phyloP scores from a whole-genome alignment of 2,329 filamentous ascomycete genomes.

The Aphanoascus verrucosus region DNA sequence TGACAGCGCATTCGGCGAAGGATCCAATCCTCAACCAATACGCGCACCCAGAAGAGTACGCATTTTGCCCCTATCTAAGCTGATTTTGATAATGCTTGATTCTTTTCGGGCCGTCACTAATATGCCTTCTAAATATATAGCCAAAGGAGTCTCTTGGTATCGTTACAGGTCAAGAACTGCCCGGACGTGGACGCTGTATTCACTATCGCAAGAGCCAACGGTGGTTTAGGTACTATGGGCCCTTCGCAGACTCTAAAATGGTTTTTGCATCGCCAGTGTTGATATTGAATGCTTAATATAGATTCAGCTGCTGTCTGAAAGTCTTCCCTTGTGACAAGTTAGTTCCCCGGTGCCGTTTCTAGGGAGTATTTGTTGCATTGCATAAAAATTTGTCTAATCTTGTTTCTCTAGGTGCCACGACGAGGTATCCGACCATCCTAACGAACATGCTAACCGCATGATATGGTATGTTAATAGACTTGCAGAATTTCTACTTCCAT shows the following conservation, averaged over 20 bases:
- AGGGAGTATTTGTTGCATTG: neutral
- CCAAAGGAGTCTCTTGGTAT: conserved; percentile 45
- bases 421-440: conserved; percentile 55
- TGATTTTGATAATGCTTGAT: neutral
- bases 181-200: conserved; percentile 42
- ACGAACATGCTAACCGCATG: conserved; percentile 77
- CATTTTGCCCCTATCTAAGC: neutral
- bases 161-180: conserved; percentile 44
- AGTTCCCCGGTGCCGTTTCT: neutral
- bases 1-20: neutral
- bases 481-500: neutral
- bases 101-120: neutral
- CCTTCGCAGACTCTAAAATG: neutral
- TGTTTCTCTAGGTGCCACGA: conserved; percentile 56
- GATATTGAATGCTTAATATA: conserved; percentile 16
- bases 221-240: conserved; percentile 41
- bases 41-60: neutral
- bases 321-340: conserved; percentile 49
- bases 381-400: neutral
- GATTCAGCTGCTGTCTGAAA: conserved; percentile 48
- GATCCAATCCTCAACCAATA: neutral
- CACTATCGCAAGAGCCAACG: conserved; percentile 47
- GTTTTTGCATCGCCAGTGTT: conserved; percentile 4
- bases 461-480: conserved; percentile 46
- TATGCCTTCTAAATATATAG: conserved; percentile 17